phyloP scores from a whole-genome alignment of 495 filamentous ascomycete species.

The Daldinia childiae region DNA sequence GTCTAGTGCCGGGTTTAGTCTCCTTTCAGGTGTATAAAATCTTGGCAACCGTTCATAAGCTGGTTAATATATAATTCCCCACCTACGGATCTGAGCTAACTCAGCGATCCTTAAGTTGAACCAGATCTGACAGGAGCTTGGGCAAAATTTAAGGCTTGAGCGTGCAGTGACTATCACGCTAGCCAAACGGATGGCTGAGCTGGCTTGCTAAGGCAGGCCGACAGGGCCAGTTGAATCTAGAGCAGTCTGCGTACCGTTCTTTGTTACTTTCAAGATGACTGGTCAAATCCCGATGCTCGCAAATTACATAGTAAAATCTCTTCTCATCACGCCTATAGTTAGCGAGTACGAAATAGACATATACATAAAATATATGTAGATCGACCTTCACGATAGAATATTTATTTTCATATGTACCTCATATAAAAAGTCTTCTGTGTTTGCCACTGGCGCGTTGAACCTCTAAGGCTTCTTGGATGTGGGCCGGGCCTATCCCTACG shows the following conservation, averaged over 20 bases:
- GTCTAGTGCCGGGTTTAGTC: constrained; percentile 10
- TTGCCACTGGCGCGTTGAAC: neutral
- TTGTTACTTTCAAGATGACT: neutral
- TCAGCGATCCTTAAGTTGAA: constrained; percentile 37
- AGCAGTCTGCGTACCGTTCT: neutral
- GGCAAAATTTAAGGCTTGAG: constrained; percentile 10
- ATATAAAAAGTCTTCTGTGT: neutral
- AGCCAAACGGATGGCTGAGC: neutral
- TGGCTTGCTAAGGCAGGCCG: neutral
- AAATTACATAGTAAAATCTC: neutral
- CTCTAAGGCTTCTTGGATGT: constrained; percentile 10
- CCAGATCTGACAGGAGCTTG: constrained; percentile 20
- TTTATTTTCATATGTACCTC: neutral
- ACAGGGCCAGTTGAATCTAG: constrained; percentile 1
- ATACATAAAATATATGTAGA: neutral
- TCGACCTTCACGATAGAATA: too few species aligned
- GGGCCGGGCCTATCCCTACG: neutral
- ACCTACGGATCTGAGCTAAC: constrained; percentile 17
- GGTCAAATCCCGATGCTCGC: neutral
- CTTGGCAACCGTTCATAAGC: constrained; percentile 14
- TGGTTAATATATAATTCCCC: constrained; percentile 29
- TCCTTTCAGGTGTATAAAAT: constrained; percentile 1
- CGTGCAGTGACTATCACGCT: constrained; percentile 11
- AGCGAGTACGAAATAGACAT: neutral
- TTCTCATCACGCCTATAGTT: neutral